Evolutionary conservation across 2,329 filamentous ascomycete species (phyloP).

Genomic region (Fusarium chaquense): DNA sequence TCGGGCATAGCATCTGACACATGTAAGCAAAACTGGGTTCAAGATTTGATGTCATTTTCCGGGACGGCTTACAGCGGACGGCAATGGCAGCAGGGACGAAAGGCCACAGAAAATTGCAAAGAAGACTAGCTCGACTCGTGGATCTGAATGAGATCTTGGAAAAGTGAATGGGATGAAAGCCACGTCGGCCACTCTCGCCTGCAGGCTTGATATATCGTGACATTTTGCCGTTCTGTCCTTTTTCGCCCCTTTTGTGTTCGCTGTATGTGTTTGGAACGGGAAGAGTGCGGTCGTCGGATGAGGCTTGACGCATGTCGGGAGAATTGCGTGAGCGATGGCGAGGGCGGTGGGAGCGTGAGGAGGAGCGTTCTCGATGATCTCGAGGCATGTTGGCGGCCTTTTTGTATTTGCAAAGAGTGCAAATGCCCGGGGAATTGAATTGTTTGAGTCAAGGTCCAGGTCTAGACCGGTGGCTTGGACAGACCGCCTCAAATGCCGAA

Average conservation of each 20-base stretch:
- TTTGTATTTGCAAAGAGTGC: slow-evolving; percentile 1
- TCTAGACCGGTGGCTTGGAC: slow-evolving; percentile 6
- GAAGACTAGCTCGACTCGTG: slow-evolving; percentile 58
- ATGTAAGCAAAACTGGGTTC: slow-evolving; percentile 8
- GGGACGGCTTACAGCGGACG: slow-evolving; percentile 51
- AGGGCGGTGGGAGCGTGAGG: slow-evolving; percentile 34
- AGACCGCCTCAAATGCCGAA: slow-evolving; percentile 8
- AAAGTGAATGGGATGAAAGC: slow-evolving; percentile 60
- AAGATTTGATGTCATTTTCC: not conserved
- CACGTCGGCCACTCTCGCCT: slow-evolving; percentile 61
- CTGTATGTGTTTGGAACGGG: slow-evolving; percentile 48
- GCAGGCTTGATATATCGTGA: slow-evolving; percentile 43
- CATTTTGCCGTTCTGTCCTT: slow-evolving; percentile 15
- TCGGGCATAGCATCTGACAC: slow-evolving; percentile 52
- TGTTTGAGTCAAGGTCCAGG: not conserved
- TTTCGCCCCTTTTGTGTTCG: slow-evolving; percentile 26
- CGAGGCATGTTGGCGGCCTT: slow-evolving; percentile 27
- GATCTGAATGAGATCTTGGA: slow-evolving; percentile 58
- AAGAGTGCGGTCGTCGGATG: slow-evolving; percentile 34
- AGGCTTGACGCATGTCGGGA: slow-evolving; percentile 21
- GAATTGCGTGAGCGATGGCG: slow-evolving; percentile 31
- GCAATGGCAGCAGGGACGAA: slow-evolving; percentile 63
- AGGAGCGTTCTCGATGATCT: slow-evolving; percentile 25
- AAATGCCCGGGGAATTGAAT: slow-evolving; percentile 5
- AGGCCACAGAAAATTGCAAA: slow-evolving; percentile 64